Base-by-base conservation (phyloP, 2,329 filamentous ascomycete species). In the Chaetomium strumarium region DNA sequence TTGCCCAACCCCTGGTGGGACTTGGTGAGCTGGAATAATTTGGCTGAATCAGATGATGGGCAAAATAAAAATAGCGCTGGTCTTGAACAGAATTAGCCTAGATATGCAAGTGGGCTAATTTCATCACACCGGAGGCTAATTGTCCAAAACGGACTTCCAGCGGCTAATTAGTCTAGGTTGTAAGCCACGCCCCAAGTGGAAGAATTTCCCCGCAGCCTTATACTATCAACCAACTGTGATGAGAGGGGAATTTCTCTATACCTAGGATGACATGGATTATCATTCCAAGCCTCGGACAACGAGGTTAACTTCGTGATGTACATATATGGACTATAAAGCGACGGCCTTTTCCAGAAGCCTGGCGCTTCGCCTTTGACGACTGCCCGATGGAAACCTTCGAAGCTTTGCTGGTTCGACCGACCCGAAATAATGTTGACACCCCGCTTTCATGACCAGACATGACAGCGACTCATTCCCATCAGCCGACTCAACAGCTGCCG, bases 101-200 rank as follows among this genome's bases (percentile, higher is more conserved):
- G 20, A 57, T 55, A 53, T 52, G 52, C 56, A 49, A 39, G 46
- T 45, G 51, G 51, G 51, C 41, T 53, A 53, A 53, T 49, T 49
- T 14, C 14, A 52, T 52, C 49, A 52, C 31, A 37, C 19, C 12
- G n/a, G 44, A 31, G 38, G n/a, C 41, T 20, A 41, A 63, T 55
- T 58, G 52, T 57, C 62, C 55, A 11, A 54, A 52, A 30, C 12
- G 51, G 55, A 53, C 40, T 39, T 13, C 3, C 14, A 34, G 60
- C 60, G 60, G 53, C 51, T 62, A 64, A 63, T 62, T 62, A 58
- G 47, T 40, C 60, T 58, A 52, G 14, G 50, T 59, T 37, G 10
- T 31, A 38, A 33, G 10, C 24, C 4, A 24, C 4, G 24, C 4
- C 24, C 24, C 4, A 7, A 24, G 24, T 4, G 7, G 14, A 37